Percentiles rank a stretch among this genome's conserved stretches.
Conservation (phyloP, 257 asterid genomes). For the Handroanthus guayacan region DNA sequence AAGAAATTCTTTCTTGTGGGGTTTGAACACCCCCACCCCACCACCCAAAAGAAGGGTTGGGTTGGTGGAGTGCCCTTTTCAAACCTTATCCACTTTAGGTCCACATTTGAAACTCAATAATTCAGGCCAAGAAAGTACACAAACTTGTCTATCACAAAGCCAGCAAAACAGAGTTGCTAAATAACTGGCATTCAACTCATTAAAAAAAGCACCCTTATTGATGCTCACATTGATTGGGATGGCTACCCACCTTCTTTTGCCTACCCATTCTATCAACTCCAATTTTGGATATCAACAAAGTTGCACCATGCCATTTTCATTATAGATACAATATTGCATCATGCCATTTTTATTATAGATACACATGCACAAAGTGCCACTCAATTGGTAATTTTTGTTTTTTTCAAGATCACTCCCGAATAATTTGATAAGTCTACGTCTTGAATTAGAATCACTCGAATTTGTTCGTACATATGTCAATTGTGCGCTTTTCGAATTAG, state of each 20-base stretch:
- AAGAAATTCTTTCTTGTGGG: neutral
- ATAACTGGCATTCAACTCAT: neutral
- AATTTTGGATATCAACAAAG: neutral
- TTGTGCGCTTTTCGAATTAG: no score
- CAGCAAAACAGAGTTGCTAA: neutral
- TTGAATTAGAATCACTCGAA: no score
- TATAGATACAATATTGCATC: neutral
- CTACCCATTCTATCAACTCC: neutral
- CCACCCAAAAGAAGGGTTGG: neutral
- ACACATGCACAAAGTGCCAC: no score
- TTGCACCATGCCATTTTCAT: neutral
- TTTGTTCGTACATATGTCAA: no score
- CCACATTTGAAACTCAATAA: slow-evolving; percentile 30
- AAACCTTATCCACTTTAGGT: slow-evolving; percentile 41
- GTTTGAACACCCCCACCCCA: neutral
- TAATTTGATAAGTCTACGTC: no score
- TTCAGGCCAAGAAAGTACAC: slow-evolving; percentile 8
- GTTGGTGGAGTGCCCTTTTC: slow-evolving; percentile 25
- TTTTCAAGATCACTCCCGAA: no score
- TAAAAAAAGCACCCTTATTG: slow-evolving; percentile 7
- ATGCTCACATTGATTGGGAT: slow-evolving; percentile 6
- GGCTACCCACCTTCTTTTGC: neutral
- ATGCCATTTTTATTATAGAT: neutral
- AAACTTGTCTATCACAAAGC: neutral
- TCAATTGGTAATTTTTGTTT: no score